Conservation (phyloP, 257 asterid genomes). For the Solanum dulcamara region DNA sequence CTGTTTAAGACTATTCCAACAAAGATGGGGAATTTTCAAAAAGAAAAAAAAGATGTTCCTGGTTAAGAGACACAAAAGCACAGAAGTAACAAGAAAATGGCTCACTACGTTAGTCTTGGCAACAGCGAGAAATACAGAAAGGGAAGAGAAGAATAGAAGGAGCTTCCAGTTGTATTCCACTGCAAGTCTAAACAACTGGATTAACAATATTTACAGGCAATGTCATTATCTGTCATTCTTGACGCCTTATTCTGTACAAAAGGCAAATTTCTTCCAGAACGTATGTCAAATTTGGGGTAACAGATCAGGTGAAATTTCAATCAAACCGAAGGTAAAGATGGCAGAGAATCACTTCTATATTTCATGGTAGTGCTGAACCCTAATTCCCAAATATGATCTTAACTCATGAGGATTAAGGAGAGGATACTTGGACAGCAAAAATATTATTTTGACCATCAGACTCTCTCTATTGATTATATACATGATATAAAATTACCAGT, state of each 20-base stretch:
- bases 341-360: not conserved
- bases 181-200: not conserved
- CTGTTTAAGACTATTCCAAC: not conserved
- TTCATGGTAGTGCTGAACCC: not conserved
- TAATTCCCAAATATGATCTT: not conserved
- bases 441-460: not conserved
- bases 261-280: not conserved
- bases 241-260: not conserved
- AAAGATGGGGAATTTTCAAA: not conserved
- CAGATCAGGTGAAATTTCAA: not conserved
- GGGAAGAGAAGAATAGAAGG: not conserved
- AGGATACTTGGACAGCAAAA: not conserved
- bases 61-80: not conserved
- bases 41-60: not conserved
- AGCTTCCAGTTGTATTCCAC: not conserved
- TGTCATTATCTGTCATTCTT: not conserved
- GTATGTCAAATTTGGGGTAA: not conserved
- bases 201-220: not conserved
- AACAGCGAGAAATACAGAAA: not conserved
- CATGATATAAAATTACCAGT: constrained; percentile 51
- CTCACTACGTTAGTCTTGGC: not conserved
- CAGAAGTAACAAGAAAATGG: not conserved
- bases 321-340: not conserved
- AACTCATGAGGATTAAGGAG: not conserved
- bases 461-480: not conserved